Base-by-base conservation (phyloP, 1,284 basidiomycete genomes). In the Microbotryum violaceum region DNA sequence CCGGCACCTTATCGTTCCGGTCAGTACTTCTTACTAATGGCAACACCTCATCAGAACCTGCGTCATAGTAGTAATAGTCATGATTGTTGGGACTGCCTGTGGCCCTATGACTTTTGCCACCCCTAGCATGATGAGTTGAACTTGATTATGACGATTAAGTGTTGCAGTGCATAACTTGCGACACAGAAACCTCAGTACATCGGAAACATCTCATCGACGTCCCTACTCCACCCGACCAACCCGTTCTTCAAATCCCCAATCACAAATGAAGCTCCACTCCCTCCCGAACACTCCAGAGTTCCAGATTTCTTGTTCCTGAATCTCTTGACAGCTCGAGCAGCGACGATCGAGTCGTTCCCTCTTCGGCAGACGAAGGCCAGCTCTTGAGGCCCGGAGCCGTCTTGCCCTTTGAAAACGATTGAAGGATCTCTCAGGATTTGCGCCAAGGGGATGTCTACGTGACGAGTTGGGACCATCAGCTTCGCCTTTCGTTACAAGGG, bases 321-420 rank as follows among this genome's bases (percentile, higher is more conserved):
- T 21, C 70, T 61, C 5, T 71, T 78, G 42, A 94, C 72, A 1
- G 84, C 83, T 21, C 83, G 79, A 0, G 85, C 89, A 33, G 91
- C 93, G 46, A 91, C 80, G 71, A 91, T 87, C 0, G 91, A 96
- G 74, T 97, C 94, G 73, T 97, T 97, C 1, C 94, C 93, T 23
- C 91, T 79, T 25, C 91, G 81, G 75, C 93, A 97, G 44, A 97
- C 75, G 27, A 97, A 78, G 61, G 21, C 42, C 21, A 49, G 12
- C 4, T 44, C 16, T n/a, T 42, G 47, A 21, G 10, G 27, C 4
- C 3, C 73, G n/a, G 23, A 50, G 48, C 5, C 60, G 50, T 3
- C n/a, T n/a, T 18, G 67, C 57, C 64, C 61, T 57, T 21, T n/a
- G 37, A 60, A 56, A 3, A 23, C 58, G 47, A 74, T 66, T 6